Evolutionary conservation across 1,284 basidiomycete genomes (phyloP).

Genomic region (Puccinia triticina): DNA sequence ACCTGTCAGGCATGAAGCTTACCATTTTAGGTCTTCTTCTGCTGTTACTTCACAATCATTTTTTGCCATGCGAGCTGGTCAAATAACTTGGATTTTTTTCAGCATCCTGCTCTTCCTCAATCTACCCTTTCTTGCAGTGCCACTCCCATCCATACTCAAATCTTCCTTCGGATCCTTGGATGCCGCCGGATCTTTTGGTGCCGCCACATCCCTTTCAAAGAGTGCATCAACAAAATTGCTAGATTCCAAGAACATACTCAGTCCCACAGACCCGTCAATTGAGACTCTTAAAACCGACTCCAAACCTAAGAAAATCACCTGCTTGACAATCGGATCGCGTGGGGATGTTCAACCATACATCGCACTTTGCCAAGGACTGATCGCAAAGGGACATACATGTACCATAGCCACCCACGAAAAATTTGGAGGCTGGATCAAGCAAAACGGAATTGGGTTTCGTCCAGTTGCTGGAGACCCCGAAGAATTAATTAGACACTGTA

Average conservation of each 20-base stretch:
- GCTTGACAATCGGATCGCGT: constrained; percentile 59
- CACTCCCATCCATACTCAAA: not conserved
- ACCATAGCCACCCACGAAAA: constrained; percentile 71
- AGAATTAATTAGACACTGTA: constrained; percentile 64
- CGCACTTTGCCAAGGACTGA: constrained; percentile 67
- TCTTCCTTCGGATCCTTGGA: not conserved
- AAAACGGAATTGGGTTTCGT: constrained; percentile 66
- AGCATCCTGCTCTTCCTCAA: not conserved
- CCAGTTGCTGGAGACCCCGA: constrained; percentile 68
- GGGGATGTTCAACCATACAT: constrained; percentile 75
- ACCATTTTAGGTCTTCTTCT: not conserved
- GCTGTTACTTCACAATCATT: not conserved
- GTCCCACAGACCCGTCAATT: too few relatives aligned
- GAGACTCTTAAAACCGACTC: not conserved
- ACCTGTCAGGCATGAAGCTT: too few relatives aligned
- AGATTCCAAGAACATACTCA: not conserved
- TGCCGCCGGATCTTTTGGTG: too few relatives aligned
- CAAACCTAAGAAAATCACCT: constrained; percentile 23
- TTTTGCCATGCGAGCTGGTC: not conserved
- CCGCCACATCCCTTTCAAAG: not conserved
- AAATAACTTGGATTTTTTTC: not conserved
- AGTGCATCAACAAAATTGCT: not conserved
- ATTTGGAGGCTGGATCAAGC: constrained; percentile 67
- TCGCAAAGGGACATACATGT: constrained; percentile 67
- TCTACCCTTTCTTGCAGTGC: not conserved